A percentile compares a stretch with the other conserved stretches of the same genome.
These are phyloP conservation scores for Xylariaceae sp. DNA, from an alignment of 2,329 filamentous ascomycete genomes.

Conservation along the genomic window DNA sequence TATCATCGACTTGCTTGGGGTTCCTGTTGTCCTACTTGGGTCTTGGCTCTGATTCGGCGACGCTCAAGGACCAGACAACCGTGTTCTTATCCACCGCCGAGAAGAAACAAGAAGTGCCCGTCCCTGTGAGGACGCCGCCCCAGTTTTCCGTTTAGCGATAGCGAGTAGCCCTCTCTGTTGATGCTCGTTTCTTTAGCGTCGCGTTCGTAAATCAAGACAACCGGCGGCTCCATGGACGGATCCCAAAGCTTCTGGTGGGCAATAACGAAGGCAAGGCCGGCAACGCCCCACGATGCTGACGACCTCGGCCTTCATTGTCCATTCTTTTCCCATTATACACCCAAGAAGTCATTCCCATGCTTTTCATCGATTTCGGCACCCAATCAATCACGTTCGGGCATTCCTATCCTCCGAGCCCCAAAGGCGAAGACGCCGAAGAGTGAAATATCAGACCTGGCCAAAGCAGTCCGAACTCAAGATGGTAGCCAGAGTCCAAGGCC, in stretches of 20 bases:
- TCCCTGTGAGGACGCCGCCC: conserved; percentile 36
- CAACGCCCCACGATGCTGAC: too few species aligned
- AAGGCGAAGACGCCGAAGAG: too few species aligned
- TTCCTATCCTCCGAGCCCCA: too few species aligned
- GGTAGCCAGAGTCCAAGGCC: too few species aligned
- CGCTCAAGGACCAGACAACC: conserved; percentile 40
- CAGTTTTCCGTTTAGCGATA: conserved; percentile 37
- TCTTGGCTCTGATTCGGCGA: conserved; percentile 21
- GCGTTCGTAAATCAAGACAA: conserved; percentile 38
- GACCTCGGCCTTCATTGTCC: too few species aligned
- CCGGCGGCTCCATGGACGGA: conserved; percentile 26
- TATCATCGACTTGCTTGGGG: conserved; percentile 20
- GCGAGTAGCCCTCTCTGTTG: conserved; percentile 34
- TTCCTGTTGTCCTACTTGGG: conserved; percentile 9
- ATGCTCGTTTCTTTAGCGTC: conserved; percentile 29
- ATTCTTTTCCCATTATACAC: too few species aligned
- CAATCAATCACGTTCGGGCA: too few species aligned
- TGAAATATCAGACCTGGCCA: too few species aligned
- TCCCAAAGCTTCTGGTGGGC: conserved; percentile 37
- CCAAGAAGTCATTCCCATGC: too few species aligned
- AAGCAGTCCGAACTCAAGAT: too few species aligned
- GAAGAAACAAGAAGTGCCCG: conserved; percentile 38
- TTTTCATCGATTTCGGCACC: too few species aligned
- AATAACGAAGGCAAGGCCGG: conserved; percentile 38
- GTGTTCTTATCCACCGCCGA: conserved; percentile 38